These are phyloP conservation scores for Neurospora cerealis DNA, from an alignment of 495 filamentous ascomycete genomes.

Conservation along the genomic window DNA sequence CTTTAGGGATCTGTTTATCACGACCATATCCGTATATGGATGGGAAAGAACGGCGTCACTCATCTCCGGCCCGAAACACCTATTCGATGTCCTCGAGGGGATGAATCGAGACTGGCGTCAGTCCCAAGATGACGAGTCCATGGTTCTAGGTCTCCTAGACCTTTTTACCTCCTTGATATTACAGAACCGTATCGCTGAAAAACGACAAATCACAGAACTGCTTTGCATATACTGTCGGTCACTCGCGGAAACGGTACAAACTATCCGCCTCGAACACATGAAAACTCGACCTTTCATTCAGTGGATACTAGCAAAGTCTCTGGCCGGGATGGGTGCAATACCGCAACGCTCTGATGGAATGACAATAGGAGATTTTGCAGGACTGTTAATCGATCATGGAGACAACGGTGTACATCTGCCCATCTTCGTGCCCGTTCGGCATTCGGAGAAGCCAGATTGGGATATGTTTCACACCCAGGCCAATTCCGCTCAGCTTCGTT, in stretches of 20 bases:
- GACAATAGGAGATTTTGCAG: background rate
- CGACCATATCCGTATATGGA: constrained; percentile 6
- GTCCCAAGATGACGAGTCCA: constrained; percentile 5
- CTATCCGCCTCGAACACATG: constrained; percentile 6
- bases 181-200: background rate
- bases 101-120: constrained; percentile 10
- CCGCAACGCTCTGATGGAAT: constrained; percentile 1
- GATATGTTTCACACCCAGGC: constrained; percentile 2
- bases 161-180: constrained; percentile 11
- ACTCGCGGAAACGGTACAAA: constrained; percentile 3
- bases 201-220: background rate
- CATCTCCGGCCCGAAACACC: background rate
- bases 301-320: constrained; percentile 11
- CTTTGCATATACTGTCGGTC: background rate
- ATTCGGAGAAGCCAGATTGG: constrained; percentile 9
- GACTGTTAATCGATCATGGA: constrained; percentile 1
- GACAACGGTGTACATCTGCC: constrained; percentile 8
- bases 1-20: constrained; percentile 10
- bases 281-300: constrained; percentile 14
- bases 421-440: constrained; percentile 7
- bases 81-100: background rate
- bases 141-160: constrained; percentile 13
- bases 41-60: background rate
- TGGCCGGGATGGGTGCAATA: constrained; percentile 1
- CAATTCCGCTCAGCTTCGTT: background rate